Conservation (phyloP, 257 asterid genomes). For the Gentiana dahurica region DNA sequence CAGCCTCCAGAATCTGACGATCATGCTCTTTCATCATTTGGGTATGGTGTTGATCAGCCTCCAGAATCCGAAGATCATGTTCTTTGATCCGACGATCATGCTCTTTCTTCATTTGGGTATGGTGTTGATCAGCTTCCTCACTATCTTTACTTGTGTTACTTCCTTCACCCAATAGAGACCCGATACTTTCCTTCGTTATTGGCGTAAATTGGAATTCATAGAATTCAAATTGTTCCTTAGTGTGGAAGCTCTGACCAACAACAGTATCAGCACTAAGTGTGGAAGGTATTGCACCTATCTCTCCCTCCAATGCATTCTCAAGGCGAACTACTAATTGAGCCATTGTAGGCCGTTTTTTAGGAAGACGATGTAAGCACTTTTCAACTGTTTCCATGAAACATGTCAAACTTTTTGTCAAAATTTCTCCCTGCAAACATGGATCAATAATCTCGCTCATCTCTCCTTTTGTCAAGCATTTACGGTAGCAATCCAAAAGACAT, state of each 20-base stretch:
- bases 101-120: no score
- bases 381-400: background rate
- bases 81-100: no score
- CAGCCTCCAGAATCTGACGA: no score
- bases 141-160: background rate
- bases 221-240: background rate
- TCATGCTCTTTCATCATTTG: no score
- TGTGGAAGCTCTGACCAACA: background rate
- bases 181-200: background rate
- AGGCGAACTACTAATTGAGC: background rate
- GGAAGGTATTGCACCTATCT: no score
- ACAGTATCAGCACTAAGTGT: no score
- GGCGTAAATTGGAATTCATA: background rate
- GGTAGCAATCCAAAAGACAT: background rate
- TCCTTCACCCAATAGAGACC: background rate
- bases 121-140: background rate
- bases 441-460: constrained; percentile 2
- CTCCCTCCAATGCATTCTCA: no score
- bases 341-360: constrained; percentile 11
- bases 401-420: constrained; percentile 1
- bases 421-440: background rate
- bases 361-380: background rate
- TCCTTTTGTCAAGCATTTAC: background rate
- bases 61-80: no score
- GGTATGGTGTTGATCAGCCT: no score